A percentile compares a stretch with the other conserved stretches of the same genome.
Evolutionary conservation across 495 filamentous ascomycete genomes (phyloP).

Genomic region (Acidiella bohemica): DNA sequence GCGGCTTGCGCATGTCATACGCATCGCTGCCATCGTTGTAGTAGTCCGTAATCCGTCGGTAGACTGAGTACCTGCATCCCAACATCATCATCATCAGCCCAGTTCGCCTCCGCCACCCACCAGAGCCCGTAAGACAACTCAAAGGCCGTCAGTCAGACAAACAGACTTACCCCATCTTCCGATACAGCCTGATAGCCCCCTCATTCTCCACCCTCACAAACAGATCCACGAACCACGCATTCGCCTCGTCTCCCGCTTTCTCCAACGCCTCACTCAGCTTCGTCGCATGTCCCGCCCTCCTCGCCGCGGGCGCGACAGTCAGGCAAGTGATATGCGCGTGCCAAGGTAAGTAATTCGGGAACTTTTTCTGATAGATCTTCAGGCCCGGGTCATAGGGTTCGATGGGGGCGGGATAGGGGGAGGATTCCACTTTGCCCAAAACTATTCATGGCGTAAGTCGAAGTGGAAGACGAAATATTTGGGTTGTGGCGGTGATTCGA

Average conservation of each 20-base stretch:
- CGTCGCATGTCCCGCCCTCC: conserved; percentile 73
- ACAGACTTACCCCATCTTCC: conserved; percentile 61
- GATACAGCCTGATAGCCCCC: conserved; percentile 76
- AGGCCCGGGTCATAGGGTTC: conserved; percentile 46
- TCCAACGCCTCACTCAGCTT: conserved; percentile 68
- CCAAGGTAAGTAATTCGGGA: conserved; percentile 74
- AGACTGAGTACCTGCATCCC: conserved; percentile 52
- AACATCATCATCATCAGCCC: background rate
- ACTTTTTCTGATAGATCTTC: conserved; percentile 23
- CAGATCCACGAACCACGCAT: conserved; percentile 91
- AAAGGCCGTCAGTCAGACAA: background rate
- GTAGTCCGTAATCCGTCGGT: conserved; percentile 75
- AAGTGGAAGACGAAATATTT: background rate
- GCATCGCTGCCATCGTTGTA: conserved; percentile 90
- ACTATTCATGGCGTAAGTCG: conserved; percentile 38
- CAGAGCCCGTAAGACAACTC: background rate
- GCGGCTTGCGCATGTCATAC: conserved; percentile 90
- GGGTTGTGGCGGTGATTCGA: conserved; percentile 16
- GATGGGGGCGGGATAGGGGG: conserved; percentile 47
- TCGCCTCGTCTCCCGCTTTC: conserved; percentile 56
- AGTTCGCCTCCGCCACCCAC: too few relatives aligned
- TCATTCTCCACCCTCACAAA: conserved; percentile 83
- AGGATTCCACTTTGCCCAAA: conserved; percentile 90
- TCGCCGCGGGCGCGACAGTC: conserved; percentile 75
- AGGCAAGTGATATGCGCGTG: conserved; percentile 96